Conservation (phyloP, 169 alveolate species). For the Plasmodium yoelii region DNA sequence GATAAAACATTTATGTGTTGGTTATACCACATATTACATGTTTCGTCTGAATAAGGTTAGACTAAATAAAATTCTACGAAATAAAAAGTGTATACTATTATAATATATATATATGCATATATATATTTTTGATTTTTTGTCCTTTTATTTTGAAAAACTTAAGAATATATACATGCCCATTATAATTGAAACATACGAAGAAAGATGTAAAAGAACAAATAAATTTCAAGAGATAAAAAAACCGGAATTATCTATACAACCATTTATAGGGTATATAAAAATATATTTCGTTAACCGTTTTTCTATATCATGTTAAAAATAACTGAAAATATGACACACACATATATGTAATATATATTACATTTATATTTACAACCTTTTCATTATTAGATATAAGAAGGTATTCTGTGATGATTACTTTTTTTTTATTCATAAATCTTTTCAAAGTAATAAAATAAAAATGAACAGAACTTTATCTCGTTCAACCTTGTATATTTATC, state of each 20-base stretch:
- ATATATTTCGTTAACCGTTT: background rate
- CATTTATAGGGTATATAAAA: conserved; percentile 66
- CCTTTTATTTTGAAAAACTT: background rate
- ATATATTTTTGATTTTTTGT: background rate
- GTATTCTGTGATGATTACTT: conserved; percentile 41
- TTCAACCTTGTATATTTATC: too few species aligned
- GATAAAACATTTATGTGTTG: conserved; percentile 49
- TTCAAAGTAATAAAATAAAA: conserved; percentile 47
- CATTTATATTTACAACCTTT: background rate
- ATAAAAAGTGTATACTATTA: background rate
- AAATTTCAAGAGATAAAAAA: conserved; percentile 8
- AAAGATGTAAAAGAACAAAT: conserved; percentile 42
- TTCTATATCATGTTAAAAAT: background rate
- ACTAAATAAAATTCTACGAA: background rate
- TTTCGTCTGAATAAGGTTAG: conserved; percentile 43
- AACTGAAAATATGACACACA: background rate
- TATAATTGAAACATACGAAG: conserved; percentile 57
- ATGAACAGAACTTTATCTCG: background rate
- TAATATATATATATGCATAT: background rate
- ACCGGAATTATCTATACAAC: conserved; percentile 44
- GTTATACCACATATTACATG: conserved; percentile 57
- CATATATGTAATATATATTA: background rate
- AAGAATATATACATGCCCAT: conserved; percentile 44
- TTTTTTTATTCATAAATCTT: conserved; percentile 64
- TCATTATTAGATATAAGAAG: conserved; percentile 28